These are phyloP conservation scores for Fragaria nilgerrensis DNA, from an alignment of 306 rosid genomes.

Conservation along the genomic window DNA sequence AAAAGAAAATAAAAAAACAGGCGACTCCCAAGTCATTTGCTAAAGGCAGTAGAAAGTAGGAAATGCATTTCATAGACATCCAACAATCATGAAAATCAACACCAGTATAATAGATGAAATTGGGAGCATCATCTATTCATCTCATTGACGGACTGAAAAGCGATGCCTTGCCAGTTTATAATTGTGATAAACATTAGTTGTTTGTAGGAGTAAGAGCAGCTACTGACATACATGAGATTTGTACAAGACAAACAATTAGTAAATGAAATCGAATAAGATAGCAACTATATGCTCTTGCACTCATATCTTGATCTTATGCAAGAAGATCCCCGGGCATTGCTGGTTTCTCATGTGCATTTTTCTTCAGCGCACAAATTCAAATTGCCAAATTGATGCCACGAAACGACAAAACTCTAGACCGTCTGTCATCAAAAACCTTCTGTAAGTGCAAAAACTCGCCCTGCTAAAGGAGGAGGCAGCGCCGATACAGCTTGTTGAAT, in stretches of 20 bases:
- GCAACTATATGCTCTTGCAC: neutral
- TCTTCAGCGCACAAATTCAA: neutral
- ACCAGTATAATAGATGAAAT: neutral
- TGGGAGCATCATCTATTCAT: constrained; percentile 9
- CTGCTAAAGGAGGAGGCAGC: constrained; percentile 61
- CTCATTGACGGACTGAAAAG: neutral
- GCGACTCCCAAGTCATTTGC: neutral
- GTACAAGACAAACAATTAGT: neutral
- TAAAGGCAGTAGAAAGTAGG: no score
- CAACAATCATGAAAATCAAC: neutral
- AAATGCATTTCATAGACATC: neutral
- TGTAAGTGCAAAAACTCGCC: constrained; percentile 72
- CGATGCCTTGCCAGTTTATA: neutral
- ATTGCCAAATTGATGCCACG: neutral
- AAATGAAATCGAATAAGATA: neutral
- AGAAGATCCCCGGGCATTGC: neutral
- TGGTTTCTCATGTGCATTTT: neutral
- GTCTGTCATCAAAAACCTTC: constrained; percentile 61
- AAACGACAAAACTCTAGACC: neutral
- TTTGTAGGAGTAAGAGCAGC: neutral
- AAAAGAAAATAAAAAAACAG: neutral
- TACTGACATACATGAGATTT: neutral
- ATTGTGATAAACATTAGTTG: neutral
- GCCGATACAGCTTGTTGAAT: constrained; percentile 66
- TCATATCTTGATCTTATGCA: neutral